These are phyloP conservation scores for Pochonia chlamydosporia DNA, from an alignment of 2,329 filamentous ascomycete species.

Conservation along the genomic window DNA sequence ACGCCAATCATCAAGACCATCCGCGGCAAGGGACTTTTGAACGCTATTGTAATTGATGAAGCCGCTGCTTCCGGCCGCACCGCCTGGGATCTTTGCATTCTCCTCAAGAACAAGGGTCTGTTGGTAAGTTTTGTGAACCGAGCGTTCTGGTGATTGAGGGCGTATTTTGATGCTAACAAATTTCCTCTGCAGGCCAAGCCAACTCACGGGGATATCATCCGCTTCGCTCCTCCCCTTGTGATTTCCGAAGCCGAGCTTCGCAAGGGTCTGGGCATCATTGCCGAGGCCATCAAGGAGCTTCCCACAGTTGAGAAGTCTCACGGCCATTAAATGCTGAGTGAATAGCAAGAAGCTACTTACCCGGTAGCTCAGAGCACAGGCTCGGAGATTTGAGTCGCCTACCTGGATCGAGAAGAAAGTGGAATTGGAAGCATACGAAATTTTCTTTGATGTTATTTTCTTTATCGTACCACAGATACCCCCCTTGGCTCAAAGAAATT, in stretches of 20 bases:
- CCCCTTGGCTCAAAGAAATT: not conserved
- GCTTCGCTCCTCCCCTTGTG: conserved; percentile 91
- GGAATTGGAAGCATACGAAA: not conserved
- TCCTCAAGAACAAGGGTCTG: conserved; percentile 92
- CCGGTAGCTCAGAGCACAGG: conserved; percentile 14
- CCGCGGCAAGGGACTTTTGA: conserved; percentile 88
- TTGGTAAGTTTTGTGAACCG: conserved; percentile 54
- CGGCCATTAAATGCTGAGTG: conserved; percentile 29
- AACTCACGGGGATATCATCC: conserved; percentile 97
- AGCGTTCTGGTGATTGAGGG: too few relatives aligned
- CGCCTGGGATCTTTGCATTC: conserved; percentile 93
- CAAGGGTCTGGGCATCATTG: conserved; percentile 72
- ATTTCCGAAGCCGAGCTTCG: conserved; percentile 85
- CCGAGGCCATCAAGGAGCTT: conserved; percentile 74
- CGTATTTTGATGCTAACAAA: not conserved
- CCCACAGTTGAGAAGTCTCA: conserved; percentile 46
- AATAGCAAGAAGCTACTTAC: not conserved
- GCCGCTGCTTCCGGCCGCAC: conserved; percentile 74
- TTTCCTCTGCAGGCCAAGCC: conserved; percentile 71
- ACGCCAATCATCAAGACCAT: conserved; percentile 76
- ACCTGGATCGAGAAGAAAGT: not conserved
- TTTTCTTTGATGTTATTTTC: conserved; percentile 1
- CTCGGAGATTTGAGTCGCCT: conserved; percentile 16
- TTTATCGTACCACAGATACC: conserved; percentile 9
- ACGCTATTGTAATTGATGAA: conserved; percentile 95